Conservation (phyloP, 805 yeast species). For the Yarrowia yakushimensis region DNA sequence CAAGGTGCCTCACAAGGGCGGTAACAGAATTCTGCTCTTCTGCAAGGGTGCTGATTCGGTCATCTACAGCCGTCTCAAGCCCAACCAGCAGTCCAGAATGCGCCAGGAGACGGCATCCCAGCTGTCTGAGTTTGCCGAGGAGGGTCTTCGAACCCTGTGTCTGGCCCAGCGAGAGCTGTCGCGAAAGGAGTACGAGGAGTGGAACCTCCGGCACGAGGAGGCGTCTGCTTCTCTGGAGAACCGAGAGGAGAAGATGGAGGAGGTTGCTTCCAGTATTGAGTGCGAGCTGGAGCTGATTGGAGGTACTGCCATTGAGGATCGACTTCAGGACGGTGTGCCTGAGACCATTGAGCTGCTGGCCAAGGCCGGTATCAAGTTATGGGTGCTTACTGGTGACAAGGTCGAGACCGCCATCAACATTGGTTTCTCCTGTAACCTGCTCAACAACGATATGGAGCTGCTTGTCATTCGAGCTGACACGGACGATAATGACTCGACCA, state of each 20-base stretch:
- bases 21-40: conserved; percentile 46
- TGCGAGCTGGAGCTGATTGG: conserved; percentile 57
- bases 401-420: conserved; percentile 87
- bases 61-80: conserved; percentile 52
- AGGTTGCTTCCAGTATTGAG: conserved; percentile 60
- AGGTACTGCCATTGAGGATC: conserved; percentile 81
- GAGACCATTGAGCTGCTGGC: conserved; percentile 64
- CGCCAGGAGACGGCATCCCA: conserved; percentile 64
- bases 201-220: conserved; percentile 55
- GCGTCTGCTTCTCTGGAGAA: conserved; percentile 58
- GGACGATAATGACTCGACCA: conserved; percentile 35
- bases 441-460: conserved; percentile 68
- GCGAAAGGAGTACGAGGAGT: conserved; percentile 45
- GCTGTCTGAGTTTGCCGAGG: conserved; percentile 70
- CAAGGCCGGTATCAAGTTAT: conserved; percentile 73
- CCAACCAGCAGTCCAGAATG: conserved; percentile 44
- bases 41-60: conserved; percentile 79
- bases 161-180: conserved; percentile 60
- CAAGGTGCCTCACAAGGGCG: conserved; percentile 39
- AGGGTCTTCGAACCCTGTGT: conserved; percentile 77
- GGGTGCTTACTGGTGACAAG: conserved; percentile 85
- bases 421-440: conserved; percentile 76
- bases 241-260: conserved; percentile 60
- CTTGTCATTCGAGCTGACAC: conserved; percentile 49
- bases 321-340: conserved; percentile 78